Evolutionary conservation across 768 basidiomycete species (phyloP), one percentile per base, ranked within the genome.

Genomic region (Panaeolus papilionaceus): DNA sequence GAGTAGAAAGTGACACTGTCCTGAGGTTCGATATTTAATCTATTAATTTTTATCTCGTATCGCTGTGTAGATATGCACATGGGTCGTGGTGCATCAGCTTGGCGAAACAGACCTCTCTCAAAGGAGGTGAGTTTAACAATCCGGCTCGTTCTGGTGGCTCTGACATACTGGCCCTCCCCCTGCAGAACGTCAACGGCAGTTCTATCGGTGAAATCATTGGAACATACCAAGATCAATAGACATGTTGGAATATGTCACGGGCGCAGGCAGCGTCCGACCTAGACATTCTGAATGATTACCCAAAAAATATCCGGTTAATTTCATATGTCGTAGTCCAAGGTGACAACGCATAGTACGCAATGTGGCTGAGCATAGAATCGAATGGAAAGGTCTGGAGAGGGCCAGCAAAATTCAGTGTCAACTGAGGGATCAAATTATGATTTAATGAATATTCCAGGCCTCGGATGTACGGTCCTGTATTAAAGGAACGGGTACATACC

Each of bases 401-500:
- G 40, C 11, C 40, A 42, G 16, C 9, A 33, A 16, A 11, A 11
- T 42, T 10, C 16, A 42, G 16, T 45, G 14, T 45, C 44, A 18
- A 45, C 7, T 2, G 3, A 7, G 18, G 44, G n/a, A 45, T 45
- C 44, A 45, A 16, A 45, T 45, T 45, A 45, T 20, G 44, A 45
- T 49, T 20, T 49, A 23, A 12, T 7, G 20, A 23, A 6, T 12
- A 49, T 49, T 10, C 20, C 47, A 49, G 47, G 47, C 23, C 23
- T 49, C 47, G 47, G 47, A 49, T 23, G 47, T 49, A 20, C 47
- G 47, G 47, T 49, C 47, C 47, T 49, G 47, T 49, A 49, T 23
- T 23, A 4, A 23, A 10, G 42, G 42, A 44, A 44, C 33, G 33
- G 33, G 5, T 33, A 33, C 33, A 33, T 33, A 33, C 3, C 33